Evolutionary conservation across 345 rosid species (phyloP).

Genomic region (Syzygium aqueum): DNA sequence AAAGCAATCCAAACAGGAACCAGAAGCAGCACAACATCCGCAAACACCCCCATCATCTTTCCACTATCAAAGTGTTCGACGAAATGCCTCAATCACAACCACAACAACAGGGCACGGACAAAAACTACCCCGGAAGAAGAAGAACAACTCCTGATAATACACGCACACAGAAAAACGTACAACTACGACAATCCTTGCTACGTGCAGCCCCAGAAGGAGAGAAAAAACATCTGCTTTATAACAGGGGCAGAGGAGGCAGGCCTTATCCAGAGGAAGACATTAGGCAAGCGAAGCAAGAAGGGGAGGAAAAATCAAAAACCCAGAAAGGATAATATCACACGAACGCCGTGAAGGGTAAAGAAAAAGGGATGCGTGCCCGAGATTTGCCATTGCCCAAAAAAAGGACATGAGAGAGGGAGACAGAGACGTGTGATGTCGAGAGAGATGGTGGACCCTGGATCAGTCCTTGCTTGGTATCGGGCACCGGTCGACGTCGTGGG

Average conservation of each 20-base stretch:
- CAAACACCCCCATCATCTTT: slow-evolving; percentile 9
- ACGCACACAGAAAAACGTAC: background rate
- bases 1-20: slow-evolving; percentile 45
- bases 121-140: background rate
- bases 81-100: background rate
- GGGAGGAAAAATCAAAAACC: background rate
- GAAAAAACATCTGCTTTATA: background rate
- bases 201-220: background rate
- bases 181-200: background rate
- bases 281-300: background rate
- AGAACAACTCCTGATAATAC: background rate
- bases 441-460: background rate
- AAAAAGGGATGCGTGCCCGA: background rate
- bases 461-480: background rate
- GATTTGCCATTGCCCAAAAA: background rate
- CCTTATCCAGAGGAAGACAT: background rate
- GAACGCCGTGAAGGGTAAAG: background rate
- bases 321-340: background rate
- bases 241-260: background rate
- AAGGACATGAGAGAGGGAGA: background rate
- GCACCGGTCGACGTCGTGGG: background rate
- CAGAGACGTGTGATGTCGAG: background rate
- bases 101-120: background rate
- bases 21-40: slow-evolving; percentile 10
- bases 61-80: background rate